A percentile compares a stretch with the other conserved stretches of the same genome.
These are phyloP conservation scores for Fusarium zealandicum DNA, from an alignment of 2,329 filamentous ascomycete species.

Conservation along the genomic window DNA sequence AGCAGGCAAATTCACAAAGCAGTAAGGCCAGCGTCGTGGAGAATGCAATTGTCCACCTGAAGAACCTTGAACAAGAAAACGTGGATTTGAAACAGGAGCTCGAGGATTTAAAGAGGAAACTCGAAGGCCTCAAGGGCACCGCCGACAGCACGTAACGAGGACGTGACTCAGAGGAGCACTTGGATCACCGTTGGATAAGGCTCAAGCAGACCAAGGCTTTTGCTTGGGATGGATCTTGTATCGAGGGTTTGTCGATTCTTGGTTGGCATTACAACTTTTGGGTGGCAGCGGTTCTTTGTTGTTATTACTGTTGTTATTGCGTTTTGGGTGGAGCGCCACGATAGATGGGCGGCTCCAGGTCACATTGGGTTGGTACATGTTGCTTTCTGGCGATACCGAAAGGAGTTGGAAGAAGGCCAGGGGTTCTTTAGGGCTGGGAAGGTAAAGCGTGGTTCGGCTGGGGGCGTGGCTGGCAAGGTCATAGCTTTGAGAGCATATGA, in stretches of 20 bases:
- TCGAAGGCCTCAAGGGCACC: conserved; percentile 41
- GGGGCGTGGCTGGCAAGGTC: conserved; percentile 3
- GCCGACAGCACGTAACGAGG: conserved; percentile 17
- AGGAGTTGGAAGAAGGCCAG: conserved; percentile 4
- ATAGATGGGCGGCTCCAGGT: conserved; percentile 26
- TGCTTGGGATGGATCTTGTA: conserved; percentile 22
- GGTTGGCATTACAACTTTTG: conserved; percentile 12
- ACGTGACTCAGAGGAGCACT: not conserved
- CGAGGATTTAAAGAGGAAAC: conserved; percentile 42
- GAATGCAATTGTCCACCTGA: conserved; percentile 94
- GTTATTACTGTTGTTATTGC: conserved; percentile 20
- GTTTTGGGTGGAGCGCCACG: conserved; percentile 16
- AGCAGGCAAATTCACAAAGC: conserved; percentile 65
- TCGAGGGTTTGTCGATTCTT: conserved; percentile 5
- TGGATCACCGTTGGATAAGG: conserved; percentile 4
- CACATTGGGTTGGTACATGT: conserved; percentile 16
- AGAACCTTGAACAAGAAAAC: conserved; percentile 78
- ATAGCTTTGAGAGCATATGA: conserved; percentile 5
- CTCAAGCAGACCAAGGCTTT: conserved; percentile 1
- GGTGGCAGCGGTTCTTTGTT: conserved; percentile 30
- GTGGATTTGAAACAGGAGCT: conserved; percentile 71
- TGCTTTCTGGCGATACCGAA: conserved; percentile 3
- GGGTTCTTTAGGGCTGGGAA: not conserved
- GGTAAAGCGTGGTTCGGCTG: conserved; percentile 3
- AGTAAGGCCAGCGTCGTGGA: conserved; percentile 99